Conservation (phyloP, 2,329 filamentous ascomycete species). For the Penicillium sp. region DNA sequence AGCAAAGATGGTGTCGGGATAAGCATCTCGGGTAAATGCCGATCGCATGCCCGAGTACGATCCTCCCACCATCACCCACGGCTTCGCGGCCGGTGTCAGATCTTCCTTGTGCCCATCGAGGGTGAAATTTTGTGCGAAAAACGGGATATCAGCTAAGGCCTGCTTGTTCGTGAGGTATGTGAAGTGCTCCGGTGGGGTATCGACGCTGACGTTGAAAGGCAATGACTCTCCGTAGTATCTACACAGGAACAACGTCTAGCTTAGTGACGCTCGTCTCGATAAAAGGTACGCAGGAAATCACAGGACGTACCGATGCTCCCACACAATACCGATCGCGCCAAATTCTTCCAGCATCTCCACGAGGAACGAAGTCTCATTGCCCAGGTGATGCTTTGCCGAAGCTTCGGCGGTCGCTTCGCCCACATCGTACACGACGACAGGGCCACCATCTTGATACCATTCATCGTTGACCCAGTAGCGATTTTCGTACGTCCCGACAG, state of each 20-base stretch:
- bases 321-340: slow-evolving; percentile 45
- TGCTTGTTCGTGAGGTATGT: slow-evolving; percentile 49
- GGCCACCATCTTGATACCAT: slow-evolving; percentile 62
- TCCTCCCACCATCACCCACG: slow-evolving; percentile 53
- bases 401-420: slow-evolving; percentile 51
- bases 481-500: slow-evolving; percentile 57
- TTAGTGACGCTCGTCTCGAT: background rate
- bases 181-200: slow-evolving; percentile 46
- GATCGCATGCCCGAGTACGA: slow-evolving; percentile 52
- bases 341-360: slow-evolving; percentile 40
- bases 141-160: slow-evolving; percentile 50
- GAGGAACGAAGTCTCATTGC: slow-evolving; percentile 37
- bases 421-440: slow-evolving; percentile 54
- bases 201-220: slow-evolving; percentile 41
- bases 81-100: slow-evolving; percentile 45
- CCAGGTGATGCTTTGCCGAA: slow-evolving; percentile 44
- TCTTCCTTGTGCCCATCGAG: slow-evolving; percentile 38
- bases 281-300: background rate
- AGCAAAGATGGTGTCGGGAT: slow-evolving; percentile 48
- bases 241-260: background rate
- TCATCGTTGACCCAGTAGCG: slow-evolving; percentile 59
- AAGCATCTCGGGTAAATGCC: slow-evolving; percentile 49
- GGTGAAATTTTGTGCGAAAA: slow-evolving; percentile 49
- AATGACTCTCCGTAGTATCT: slow-evolving; percentile 50
- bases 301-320: slow-evolving; percentile 48